Base-by-base conservation (phyloP, 176 grass and related monocot species). In the Ananas comosus region DNA sequence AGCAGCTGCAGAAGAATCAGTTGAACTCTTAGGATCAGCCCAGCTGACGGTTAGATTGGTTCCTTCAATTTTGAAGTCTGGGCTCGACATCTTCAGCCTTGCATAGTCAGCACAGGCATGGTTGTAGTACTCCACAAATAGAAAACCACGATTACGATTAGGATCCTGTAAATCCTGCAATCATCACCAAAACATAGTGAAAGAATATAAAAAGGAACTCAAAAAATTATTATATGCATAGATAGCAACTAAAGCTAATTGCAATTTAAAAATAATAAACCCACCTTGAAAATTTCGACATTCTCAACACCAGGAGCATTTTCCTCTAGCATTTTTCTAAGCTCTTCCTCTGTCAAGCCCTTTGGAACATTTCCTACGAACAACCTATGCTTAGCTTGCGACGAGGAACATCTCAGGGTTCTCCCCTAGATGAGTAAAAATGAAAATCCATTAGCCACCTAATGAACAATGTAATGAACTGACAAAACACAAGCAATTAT, bases 291-390 rank as follows among this genome's bases (percentile, higher is more conserved):
- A 80, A 88, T 90, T 78, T 99, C 94, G 13, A 99, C 77, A 72
- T 93, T 87, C 50, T 93, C 82, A 57, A 93, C 87, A 64, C 94
- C 94, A 48, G 94, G 89, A 47, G 87, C 86, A 71, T 83, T 88
- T 2, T 73, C 86, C n/a, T 91, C 78, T 14, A 99, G 89, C 76
- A 93, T 86, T 52, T 75, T 91, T n/a, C 72, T 84, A 23, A 99
- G 75, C 51, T 99, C 89, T 9, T 90, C 94, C 74, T 99, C 94
- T 23, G 86, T 72, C 82, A 99, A 87, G 50, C 89, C 86, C 78
- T 99, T 99, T 2, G 94, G 94, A 52, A 99, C 89, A 82, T 99
- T 99, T 19, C 94, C 94, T 22, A 99, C 57, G n/a, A 99, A 99
- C 27, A 99, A 79, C 48, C 94, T 84, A 74, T 93, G 94, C 57